Evolutionary conservation across 2,329 filamentous ascomycete species (phyloP), one percentile per base, ranked within the genome.

Genomic region (Colletotrichum cordylinicola): DNA sequence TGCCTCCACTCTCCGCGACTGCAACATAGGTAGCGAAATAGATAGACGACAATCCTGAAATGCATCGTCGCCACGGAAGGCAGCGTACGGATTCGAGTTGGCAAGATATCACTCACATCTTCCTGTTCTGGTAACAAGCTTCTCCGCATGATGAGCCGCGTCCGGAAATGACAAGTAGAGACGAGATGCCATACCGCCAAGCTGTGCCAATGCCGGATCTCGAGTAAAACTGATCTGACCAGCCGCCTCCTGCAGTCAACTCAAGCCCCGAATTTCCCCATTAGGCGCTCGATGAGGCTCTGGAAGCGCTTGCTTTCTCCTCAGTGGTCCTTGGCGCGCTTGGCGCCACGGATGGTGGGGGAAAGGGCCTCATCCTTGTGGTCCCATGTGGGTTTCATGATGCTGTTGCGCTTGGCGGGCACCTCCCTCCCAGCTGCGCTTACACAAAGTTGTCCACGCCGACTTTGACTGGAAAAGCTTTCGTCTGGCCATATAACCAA

Each of bases 301-400:
- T 33, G 16, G 27, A 66, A n/a, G 48, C 16, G 55, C 31, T 24
- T 56, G 24, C 39, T 21, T 12, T 35, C 37, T 24, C 9, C 33
- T 27, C 43, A 35, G 52, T 64, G 33, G 16, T 8, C 15, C 70
- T 73, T 73, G 73, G 73, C 73, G 70, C 71, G n/a, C 73, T 75
- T 75, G 64, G 70, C 73, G n/a, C 62, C 10, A 24, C 70, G 70
- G 56, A 56, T 64, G 55, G 55, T 64, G 56, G 33, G 56, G 31
- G 72, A 67, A 35, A 56, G 15, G 37, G n/a, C n/a, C 6, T 67
- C 55, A 64, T 75, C 73, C 70, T 52, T 37, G 73, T 60, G 56
- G 73, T 75, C 70, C 68, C 64, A 58, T 68, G 33, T 68, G 62
- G 73, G 73, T 75, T 75, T 73, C 73, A 75, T 75, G 73, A 68